Base-by-base conservation (phyloP, 331 rosid species). In the Malus hybrid region DNA sequence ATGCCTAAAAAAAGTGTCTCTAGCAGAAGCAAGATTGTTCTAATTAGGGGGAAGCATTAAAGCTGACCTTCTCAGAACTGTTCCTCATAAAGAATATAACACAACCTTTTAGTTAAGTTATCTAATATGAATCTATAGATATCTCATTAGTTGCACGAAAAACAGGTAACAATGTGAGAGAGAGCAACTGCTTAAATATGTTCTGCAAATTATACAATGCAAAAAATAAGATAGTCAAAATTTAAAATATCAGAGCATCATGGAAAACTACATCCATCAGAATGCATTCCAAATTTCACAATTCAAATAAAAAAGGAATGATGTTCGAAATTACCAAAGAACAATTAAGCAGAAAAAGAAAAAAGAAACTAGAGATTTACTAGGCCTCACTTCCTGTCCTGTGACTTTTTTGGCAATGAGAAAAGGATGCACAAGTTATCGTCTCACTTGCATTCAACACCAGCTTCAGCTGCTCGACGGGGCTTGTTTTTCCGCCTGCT, bases 401-500 rank as follows among this genome's bases (percentile, higher is more conserved):
- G 18, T 13, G 76, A 59, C 24, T 36, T 46, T 29, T 59, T 24
- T 79, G 76, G 77, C 64, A 68, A 71, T 64, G 76, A 56, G 79
- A 73, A 80, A 80, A 76, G 82, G 76, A 74, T 66, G 85, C 66
- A 71, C 39, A 7, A 10, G 48, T 42, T 42, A 42, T 10, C 48
- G 1, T 42, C 22, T 90, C 83, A 90, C 88, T 88, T 91, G 96
- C 98, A 93, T 83, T 89, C 93, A 68, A 93, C 98, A 60, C 92
- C 98, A 5, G 93, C 97, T 82, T 93, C 98, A 20, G 98, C 98
- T 70, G 97, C 97, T 64, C 97, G 87, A 39, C 87, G 96, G 44
- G 98, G 98, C 65, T 82, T 93, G 89, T 82, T 91, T 86, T 93
- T 91, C 67, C 98, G 88, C 80, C 98, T 86, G 86, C 98, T 93